Evolutionary conservation across 2,329 filamentous ascomycete genomes (phyloP), one percentile per base, ranked within the genome.

Genomic region (Rhinocladiella mackenziei): DNA sequence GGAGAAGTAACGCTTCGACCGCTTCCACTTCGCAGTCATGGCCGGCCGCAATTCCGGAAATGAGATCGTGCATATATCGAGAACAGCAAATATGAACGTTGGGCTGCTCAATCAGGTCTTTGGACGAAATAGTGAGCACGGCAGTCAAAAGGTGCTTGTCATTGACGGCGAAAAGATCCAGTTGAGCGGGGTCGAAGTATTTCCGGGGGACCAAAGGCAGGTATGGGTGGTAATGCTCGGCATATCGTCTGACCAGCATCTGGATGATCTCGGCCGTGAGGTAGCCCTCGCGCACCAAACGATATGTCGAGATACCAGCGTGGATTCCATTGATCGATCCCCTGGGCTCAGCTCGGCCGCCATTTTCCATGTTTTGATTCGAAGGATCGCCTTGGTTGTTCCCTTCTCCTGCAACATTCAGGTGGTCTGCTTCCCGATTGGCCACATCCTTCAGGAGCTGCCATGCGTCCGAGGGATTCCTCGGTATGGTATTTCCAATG

Each of bases 81-180:
- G 81, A 79, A 58, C 82, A 85, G 29, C 77, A 73, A 51, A 79
- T 77, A 54, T 84, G 82, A 0, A 83, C 74, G 33, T 76, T 69
- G 2, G 77, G 75, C 55, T 82, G 77, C 4, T 81, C 73, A 1
- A 76, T 72, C n/a, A 84, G 66, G 56, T 87, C 82, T 61, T 85
- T 83, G 5, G 83, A 84, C 3, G 81, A 78, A 36, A 87, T 81
- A 1, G 82, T 81, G 3, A 87, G 67, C 2, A 86, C 78, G 0
- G 83, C 82, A 0, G 83, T 86, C 11, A 86, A 70, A 0, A 87
- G 68, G 57, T 86, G 78, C 20, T 76, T 79, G 57, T 86, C 82
- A 19, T 76, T 74, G 2, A 71, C 68, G 4, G 79, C 77, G 50
- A 79, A 77, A 13, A 72, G 66, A 18, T 75, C 67, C 7, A 85